Percentiles rank a stretch among this genome's conserved stretches.
phyloP scores from a whole-genome alignment of 805 yeast genomes.

The Clavispora fructus region DNA sequence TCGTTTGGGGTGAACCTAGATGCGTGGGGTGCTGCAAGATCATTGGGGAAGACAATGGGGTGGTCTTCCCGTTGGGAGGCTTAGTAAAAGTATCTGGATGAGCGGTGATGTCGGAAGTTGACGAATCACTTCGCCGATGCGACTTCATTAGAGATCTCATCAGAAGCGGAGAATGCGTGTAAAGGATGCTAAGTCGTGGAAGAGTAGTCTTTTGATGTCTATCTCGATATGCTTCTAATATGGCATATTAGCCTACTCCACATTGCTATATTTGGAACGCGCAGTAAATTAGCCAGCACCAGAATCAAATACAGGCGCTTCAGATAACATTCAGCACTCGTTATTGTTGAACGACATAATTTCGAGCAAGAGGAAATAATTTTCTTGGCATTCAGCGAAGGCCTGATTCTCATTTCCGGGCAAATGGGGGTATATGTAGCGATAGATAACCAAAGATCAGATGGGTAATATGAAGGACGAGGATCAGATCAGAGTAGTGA shows the following conservation, averaged over 20 bases:
- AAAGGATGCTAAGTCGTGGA: neutral
- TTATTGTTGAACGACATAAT: no score
- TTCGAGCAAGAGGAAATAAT: no score
- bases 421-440: no score
- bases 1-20: slow-evolving; percentile 9
- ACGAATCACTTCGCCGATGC: slow-evolving; percentile 14
- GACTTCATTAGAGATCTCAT: slow-evolving; percentile 17
- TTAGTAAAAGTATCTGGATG: slow-evolving; percentile 1
- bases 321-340: no score
- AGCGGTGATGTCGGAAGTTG: slow-evolving; percentile 10
- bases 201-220: neutral
- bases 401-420: no score
- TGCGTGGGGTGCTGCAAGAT: slow-evolving; percentile 2
- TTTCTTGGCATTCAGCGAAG: no score
- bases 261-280: neutral
- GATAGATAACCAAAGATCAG: no score
- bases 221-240: neutral
- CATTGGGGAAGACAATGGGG: slow-evolving; percentile 2
- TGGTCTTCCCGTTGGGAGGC: neutral
- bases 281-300: neutral
- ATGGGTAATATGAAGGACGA: no score
- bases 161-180: neutral
- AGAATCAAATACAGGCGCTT: no score
- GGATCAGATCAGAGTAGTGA: no score
- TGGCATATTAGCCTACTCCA: neutral